Base-by-base conservation (phyloP, 2,329 filamentous ascomycete species). In the Pestalotiopsis sp. region DNA sequence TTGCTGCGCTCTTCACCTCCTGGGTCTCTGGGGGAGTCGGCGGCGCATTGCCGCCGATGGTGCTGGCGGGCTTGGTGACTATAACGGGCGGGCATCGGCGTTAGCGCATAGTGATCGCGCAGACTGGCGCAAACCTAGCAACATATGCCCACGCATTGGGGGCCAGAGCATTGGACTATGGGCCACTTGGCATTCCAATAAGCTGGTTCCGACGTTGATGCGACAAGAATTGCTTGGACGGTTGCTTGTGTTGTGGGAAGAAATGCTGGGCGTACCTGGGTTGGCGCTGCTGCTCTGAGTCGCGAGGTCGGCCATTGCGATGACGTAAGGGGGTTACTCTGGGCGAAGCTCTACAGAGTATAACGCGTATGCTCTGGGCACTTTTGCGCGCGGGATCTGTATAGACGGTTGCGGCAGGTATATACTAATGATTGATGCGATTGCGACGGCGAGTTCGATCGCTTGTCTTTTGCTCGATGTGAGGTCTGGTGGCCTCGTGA, bases 1-100 rank as follows among this genome's bases (percentile, higher is more conserved):
- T 72, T 65, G 31, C 31, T 36, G 67, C 70, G 49, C 75, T 73
- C 65, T 69, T 68, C 68, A 59, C 71, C 23, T 56, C 57, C n/a
- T 68, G 68, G 45, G 73, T 71, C 62, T 68, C 72, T 66, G 73
- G 71, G 27, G 70, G 73, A 73, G 67, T 40, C 40, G 66, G 65
- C 14, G 56, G 60, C 5, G 61, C 68, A 60, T 69, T 70, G 27
- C 49, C 56, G 49, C 56, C 27, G 23, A 66, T 14, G 57, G 60
- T 23, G 58, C 60, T 60, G 41, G 65, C 68, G 56, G 60, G 58
- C 64, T 67, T 68, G 56, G 68, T 45, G 65, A 65, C 68, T 62
- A 45, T 52, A 25, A 67, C 38, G 17, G 12, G 17, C 17, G 38
- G 31, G 40, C 23, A 49, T 41, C 13, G 23, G 65, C 41, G 65